A percentile compares a stretch with the other conserved stretches of the same genome.
Evolutionary conservation across 2,329 filamentous ascomycete genomes (phyloP).

Genomic region (Dactylonectria estremocensis): DNA sequence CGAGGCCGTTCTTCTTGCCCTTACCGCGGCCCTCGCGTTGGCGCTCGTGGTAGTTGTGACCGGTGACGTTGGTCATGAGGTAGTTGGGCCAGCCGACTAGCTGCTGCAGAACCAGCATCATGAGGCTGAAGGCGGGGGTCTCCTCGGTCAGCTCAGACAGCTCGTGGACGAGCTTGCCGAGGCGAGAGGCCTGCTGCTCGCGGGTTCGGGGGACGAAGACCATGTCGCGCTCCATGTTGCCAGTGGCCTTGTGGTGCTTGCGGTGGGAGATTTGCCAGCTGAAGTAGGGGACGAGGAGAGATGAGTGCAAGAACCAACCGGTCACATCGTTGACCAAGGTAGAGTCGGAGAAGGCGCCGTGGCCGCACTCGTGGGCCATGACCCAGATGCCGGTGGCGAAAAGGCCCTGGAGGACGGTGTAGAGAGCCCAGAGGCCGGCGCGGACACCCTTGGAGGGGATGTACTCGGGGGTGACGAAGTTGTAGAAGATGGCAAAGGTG

Average conservation of each 20-base stretch:
- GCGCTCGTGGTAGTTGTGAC: constrained; percentile 93
- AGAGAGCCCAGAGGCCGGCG: constrained; percentile 73
- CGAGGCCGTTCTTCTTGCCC: constrained; percentile 89
- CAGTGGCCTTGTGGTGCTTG: constrained; percentile 99
- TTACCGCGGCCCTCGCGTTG: constrained; percentile 94
- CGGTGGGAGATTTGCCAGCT: constrained; percentile 99
- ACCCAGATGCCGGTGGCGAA: constrained; percentile 97
- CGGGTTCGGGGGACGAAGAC: constrained; percentile 97
- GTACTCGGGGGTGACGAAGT: constrained; percentile 87
- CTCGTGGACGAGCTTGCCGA: constrained; percentile 85
- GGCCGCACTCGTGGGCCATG: constrained; percentile 96
- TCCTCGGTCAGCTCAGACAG: constrained; percentile 93
- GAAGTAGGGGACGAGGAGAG: constrained; percentile 95
- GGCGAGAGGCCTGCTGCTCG: constrained; percentile 81
- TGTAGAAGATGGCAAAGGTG: constrained; percentile 92
- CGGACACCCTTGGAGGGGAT: constrained; percentile 80
- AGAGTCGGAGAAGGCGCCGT: constrained; percentile 96
- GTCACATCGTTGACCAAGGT: constrained; percentile 92
- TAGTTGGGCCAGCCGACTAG: constrained; percentile 95
- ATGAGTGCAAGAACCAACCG: constrained; percentile 91
- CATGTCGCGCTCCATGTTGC: constrained; percentile 98
- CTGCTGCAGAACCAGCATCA: constrained; percentile 86
- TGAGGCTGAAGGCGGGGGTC: constrained; percentile 86
- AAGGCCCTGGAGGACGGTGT: constrained; percentile 89
- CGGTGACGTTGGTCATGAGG: constrained; percentile 91